Base-by-base conservation (phyloP, 306 rosid species). In the Vicia villosa region DNA sequence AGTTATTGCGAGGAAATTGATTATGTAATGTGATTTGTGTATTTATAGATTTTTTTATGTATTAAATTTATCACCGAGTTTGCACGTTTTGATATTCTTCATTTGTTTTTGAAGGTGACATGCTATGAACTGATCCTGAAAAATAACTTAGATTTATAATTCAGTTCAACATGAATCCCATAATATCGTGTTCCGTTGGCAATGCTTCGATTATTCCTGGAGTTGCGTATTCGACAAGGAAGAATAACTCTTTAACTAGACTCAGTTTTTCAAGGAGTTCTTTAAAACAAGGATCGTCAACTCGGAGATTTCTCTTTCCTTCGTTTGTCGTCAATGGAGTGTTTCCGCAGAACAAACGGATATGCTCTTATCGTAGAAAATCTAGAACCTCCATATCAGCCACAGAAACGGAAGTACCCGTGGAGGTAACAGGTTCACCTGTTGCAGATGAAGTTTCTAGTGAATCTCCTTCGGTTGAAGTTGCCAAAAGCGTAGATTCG, bases 191-290 rank as follows among this genome's bases (percentile, higher is more conserved):
- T 77, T 87, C 93, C 51, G 79, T 84, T 24, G 82, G 85, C 81
- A 87, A 78, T 79, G 83, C 88, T 79, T 84, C 96, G 6, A 80
- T 87, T 51, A 80, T 89, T 76, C 92, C 89, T 49, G 91, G 95
- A 77, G 69, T 81, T 64, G 72, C 84, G 64, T 88, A 86, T 77
- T 72, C 82, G 16, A 66, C 86, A 54, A 79, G 88, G 80, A 86
- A 68, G 78, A 84, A 63, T 63, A 66, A 72, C 68, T 71, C 76
- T 26, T 87, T 78, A 72, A 86, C 87, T 24, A 85, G 80, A 65
- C 64, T 82, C 73, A 63, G 79, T 83, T 86, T 87, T 60, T 64
- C 95, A 52, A 85, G 86, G 77, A 87, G 81, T 66, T 61, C 78
- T 6, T 37, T 66, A 40, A 84, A 69, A 77, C 79, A 75, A 70